Evolutionary conservation across 345 rosid genomes (phyloP).

Genomic region (Gynandropsis gynandra): DNA sequence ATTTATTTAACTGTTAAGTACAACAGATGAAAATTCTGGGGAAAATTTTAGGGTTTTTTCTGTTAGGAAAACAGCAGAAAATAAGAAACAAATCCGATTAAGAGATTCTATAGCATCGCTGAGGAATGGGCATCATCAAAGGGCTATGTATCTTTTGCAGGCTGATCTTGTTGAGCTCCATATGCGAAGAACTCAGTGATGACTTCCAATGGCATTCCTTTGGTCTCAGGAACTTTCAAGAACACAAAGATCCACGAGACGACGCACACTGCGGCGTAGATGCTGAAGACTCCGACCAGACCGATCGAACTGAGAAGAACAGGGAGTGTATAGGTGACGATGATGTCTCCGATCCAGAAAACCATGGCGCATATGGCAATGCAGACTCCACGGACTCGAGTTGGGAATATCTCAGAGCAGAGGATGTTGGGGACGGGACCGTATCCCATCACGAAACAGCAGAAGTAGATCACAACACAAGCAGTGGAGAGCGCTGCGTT

Average conservation of each 20-base stretch:
- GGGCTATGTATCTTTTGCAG: neutral
- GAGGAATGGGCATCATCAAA: no score
- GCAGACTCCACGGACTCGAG: conserved; percentile 89
- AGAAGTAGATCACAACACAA: conserved; percentile 61
- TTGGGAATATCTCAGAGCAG: conserved; percentile 90
- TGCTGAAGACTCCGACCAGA: conserved; percentile 53
- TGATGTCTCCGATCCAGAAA: conserved; percentile 77
- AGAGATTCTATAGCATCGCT: no score
- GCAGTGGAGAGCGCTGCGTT: conserved; percentile 54
- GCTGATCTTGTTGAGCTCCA: conserved; percentile 44
- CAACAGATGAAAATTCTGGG: no score
- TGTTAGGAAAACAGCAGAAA: no score
- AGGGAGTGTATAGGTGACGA: conserved; percentile 74
- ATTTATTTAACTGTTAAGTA: no score
- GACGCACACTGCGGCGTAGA: conserved; percentile 60
- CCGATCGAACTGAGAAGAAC: conserved; percentile 66
- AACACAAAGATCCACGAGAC: conserved; percentile 72
- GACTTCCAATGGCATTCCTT: conserved; percentile 93
- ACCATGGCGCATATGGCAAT: conserved; percentile 68
- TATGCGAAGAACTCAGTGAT: conserved; percentile 84
- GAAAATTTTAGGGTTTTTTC: no score
- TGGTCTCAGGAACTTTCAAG: conserved; percentile 84
- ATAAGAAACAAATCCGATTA: no score
- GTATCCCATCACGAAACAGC: conserved; percentile 69
- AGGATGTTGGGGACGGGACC: conserved; percentile 86